Percentiles rank a stretch among this genome's conserved stretches.
Conservation (phyloP, 148 eudicot species). For the Camellia lanceoleosa region DNA sequence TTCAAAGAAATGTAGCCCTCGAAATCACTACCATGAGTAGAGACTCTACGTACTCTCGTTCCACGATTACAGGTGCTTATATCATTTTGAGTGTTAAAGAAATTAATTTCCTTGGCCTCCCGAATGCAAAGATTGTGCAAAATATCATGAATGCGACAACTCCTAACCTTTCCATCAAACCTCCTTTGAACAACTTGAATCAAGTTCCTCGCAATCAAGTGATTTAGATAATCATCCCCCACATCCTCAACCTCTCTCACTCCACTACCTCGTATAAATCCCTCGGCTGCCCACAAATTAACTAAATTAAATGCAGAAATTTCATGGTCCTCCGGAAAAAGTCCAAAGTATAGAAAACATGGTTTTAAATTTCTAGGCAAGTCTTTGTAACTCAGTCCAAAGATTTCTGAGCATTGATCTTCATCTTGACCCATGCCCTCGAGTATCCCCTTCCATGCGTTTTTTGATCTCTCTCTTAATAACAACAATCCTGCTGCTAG, state of each 20-base stretch:
- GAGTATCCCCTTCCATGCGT: constrained; percentile 12
- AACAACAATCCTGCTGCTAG: constrained; percentile 7
- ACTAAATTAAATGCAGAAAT: neutral
- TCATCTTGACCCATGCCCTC: neutral
- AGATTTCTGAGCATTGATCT: neutral
- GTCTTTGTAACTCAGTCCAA: constrained; percentile 16
- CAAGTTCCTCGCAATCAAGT: constrained; percentile 5
- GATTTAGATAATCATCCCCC: neutral
- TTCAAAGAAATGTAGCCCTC: neutral
- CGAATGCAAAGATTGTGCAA: constrained; percentile 4
- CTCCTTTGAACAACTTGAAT: constrained; percentile 6
- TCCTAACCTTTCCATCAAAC: constrained; percentile 1
- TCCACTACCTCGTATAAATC: neutral
- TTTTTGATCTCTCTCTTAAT: neutral
- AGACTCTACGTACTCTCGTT: neutral
- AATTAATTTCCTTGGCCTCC: constrained; percentile 5
- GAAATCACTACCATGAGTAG: neutral
- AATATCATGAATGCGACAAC: constrained; percentile 10
- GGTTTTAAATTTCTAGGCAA: neutral
- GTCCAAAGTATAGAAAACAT: constrained; percentile 16
- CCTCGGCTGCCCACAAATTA: constrained; percentile 9
- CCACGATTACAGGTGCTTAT: neutral
- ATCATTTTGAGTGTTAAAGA: neutral
- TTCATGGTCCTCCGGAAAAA: constrained; percentile 16
- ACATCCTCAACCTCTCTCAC: neutral